Evolutionary conservation across 768 basidiomycete species (phyloP), one percentile per base, ranked within the genome.

Genomic region (Fomitopsis serialis): DNA sequence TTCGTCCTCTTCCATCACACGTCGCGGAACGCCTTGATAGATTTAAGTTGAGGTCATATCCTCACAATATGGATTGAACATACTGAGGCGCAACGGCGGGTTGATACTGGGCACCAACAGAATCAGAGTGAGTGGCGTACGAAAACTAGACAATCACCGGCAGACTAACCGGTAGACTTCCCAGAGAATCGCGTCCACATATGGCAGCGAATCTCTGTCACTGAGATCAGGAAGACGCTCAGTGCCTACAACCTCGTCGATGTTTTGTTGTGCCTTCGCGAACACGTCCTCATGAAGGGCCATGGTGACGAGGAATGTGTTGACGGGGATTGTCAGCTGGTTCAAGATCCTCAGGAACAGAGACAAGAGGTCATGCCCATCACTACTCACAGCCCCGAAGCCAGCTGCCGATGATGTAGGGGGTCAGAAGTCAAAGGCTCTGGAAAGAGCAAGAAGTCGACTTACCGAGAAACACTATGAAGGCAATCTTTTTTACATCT

Each of bases 271-370:
- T 10, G 73, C 76, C 47, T 67, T 72, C 34, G 50, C 58, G 54
- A 67, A 68, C 0, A 69, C 68, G 1, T 74, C 70, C 0, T 75
- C 75, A 54, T 73, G 63, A 9, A 73, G 63, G 0, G 65, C 55
- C 61, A 73, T 71, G 13, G 71, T 72, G 25, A 76, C 64, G 60
- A 77, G 70, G 53, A 77, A 70, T 0, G 71, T 67, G 42, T 68
- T 65, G 13, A 73, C 58, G 13, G 70, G 62, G 9, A 73, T 70
- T 15, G 71, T 70, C 8, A n/a, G n/a, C n/a, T n/a, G n/a, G n/a
- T n/a, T n/a, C n/a, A n/a, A n/a, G n/a, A n/a, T n/a, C n/a, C n/a
- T n/a, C n/a, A n/a, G n/a, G n/a, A n/a, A n/a, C n/a, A n/a, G n/a
- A n/a, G n/a, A n/a, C n/a, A n/a, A n/a, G n/a, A n/a, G n/a, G n/a